Evolutionary conservation across 2,329 filamentous ascomycete species (phyloP).

Genomic region (Penicillium digitatum): DNA sequence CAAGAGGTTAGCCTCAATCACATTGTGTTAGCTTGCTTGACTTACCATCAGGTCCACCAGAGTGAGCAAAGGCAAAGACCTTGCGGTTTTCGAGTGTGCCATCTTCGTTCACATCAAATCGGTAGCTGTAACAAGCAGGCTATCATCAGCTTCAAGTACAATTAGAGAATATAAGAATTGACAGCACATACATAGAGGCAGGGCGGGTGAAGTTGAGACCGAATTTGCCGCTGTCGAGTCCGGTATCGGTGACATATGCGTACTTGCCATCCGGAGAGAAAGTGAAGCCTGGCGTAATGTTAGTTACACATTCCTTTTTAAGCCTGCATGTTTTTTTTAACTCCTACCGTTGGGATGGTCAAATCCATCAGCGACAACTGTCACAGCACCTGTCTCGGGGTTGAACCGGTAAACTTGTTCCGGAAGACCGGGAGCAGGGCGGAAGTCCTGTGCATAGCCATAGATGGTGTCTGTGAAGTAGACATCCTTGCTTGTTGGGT

Average conservation of each 20-base stretch:
- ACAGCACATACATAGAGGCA: conserved; percentile 14
- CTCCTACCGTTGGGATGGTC: conserved; percentile 11
- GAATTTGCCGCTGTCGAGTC: conserved; percentile 15
- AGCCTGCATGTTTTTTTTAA: not conserved
- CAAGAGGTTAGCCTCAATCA: not conserved
- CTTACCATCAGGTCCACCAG: conserved; percentile 14
- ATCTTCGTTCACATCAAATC: conserved; percentile 12
- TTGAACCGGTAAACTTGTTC: conserved; percentile 20
- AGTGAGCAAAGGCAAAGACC: conserved; percentile 11
- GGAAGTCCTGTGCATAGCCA: conserved; percentile 20
- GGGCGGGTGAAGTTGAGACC: conserved; percentile 14
- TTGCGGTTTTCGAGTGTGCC: conserved; percentile 20
- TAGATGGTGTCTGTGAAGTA: conserved; percentile 22
- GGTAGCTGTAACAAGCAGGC: conserved; percentile 3
- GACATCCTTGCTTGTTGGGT: conserved; percentile 18
- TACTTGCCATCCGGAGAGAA: conserved; percentile 20
- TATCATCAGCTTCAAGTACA: not conserved
- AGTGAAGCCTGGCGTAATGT: conserved; percentile 9
- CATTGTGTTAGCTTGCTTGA: not conserved
- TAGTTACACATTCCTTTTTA: not conserved
- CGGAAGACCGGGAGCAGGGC: conserved; percentile 16
- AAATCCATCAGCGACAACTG: conserved; percentile 14
- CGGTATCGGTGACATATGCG: conserved; percentile 20
- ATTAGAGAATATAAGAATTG: not conserved
- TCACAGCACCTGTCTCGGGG: conserved; percentile 13